These are phyloP conservation scores for Magnusiomyces fungicola DNA, from an alignment of 1,139 yeast genomes.

Conservation along the genomic window DNA sequence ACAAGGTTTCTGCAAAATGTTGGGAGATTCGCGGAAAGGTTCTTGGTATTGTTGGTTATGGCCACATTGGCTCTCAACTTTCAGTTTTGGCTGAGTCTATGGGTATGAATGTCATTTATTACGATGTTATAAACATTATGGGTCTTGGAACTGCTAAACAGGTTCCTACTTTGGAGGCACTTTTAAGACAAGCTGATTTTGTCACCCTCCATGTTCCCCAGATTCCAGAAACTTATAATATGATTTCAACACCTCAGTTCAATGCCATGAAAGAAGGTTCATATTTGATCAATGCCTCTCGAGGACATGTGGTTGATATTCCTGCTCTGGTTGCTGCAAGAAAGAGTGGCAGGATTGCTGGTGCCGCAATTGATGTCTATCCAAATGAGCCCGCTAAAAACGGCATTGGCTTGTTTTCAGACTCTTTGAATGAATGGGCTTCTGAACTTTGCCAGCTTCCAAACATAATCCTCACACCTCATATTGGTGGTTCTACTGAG, in stretches of 20 bases:
- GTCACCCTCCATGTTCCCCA: slow-evolving; percentile 94
- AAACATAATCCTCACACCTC: slow-evolving; percentile 92
- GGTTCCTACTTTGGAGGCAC: slow-evolving; percentile 75
- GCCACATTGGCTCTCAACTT: slow-evolving; percentile 96
- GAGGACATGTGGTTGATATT: slow-evolving; percentile 97
- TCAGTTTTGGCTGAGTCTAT: slow-evolving; percentile 95
- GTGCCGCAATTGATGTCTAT: slow-evolving; percentile 94
- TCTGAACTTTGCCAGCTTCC: slow-evolving; percentile 74
- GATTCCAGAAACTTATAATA: slow-evolving; percentile 81
- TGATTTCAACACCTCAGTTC: slow-evolving; percentile 85
- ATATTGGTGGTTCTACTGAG: slow-evolving; percentile 98
- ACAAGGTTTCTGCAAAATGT: slow-evolving; percentile 88
- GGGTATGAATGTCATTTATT: slow-evolving; percentile 96
- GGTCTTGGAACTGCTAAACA: slow-evolving; percentile 95
- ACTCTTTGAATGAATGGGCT: slow-evolving; percentile 74
- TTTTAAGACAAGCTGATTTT: slow-evolving; percentile 75
- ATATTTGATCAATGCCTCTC: slow-evolving; percentile 87
- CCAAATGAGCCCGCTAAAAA: slow-evolving; percentile 98
- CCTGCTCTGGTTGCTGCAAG: slow-evolving; percentile 89
- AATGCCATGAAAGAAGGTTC: slow-evolving; percentile 97
- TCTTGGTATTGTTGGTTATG: slow-evolving; percentile 93
- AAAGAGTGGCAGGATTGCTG: slow-evolving; percentile 91
- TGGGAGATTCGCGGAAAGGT: slow-evolving; percentile 99
- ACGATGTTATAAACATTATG: slow-evolving; percentile 91
- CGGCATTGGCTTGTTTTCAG: slow-evolving; percentile 71